Percentiles rank a stretch among this genome's conserved stretches.
phyloP scores from a whole-genome alignment of 2,329 filamentous ascomycete species.

The Septoria linicola region DNA sequence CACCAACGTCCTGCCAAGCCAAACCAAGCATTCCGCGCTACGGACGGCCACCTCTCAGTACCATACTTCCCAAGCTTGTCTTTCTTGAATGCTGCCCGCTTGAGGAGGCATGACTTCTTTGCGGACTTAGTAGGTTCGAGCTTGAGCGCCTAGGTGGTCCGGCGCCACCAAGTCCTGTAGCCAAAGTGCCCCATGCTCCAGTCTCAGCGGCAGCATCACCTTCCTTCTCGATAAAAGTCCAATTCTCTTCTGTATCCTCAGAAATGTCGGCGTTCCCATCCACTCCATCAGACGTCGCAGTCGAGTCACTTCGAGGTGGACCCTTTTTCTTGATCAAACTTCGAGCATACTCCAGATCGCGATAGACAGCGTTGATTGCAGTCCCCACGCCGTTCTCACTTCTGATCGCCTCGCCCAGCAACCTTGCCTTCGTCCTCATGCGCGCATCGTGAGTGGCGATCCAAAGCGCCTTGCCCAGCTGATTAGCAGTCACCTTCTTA shows the following conservation, averaged over 20 bases:
- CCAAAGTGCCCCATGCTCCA: constrained; percentile 6
- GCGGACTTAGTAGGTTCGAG: constrained; percentile 1
- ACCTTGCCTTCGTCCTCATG: constrained; percentile 83
- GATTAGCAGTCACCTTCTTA: constrained; percentile 82
- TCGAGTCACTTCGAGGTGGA: constrained; percentile 8
- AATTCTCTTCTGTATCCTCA: constrained; percentile 47
- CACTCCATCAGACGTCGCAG: constrained; percentile 28
- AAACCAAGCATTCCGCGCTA: constrained; percentile 10
- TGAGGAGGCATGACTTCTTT: not conserved
- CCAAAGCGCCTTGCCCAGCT: constrained; percentile 85
- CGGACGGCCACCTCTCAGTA: constrained; percentile 13
- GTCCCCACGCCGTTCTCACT: constrained; percentile 87
- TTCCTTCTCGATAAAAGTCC: constrained; percentile 80
- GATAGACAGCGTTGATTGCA: constrained; percentile 89
- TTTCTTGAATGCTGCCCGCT: constrained; percentile 5
- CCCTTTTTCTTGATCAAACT: constrained; percentile 64
- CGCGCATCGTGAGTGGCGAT: constrained; percentile 84
- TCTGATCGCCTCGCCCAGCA: constrained; percentile 83
- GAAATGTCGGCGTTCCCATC: constrained; percentile 23
- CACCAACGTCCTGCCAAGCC: not conserved
- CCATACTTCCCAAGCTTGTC: constrained; percentile 10
- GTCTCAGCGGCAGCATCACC: constrained; percentile 39
- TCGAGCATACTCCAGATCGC: constrained; percentile 89
- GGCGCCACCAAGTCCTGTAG: not conserved
- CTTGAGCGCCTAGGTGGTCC: not conserved